These are phyloP conservation scores for Mortierella sp. DNA, from an alignment of 371 early-diverging fungal genomes.

Conservation along the genomic window DNA sequence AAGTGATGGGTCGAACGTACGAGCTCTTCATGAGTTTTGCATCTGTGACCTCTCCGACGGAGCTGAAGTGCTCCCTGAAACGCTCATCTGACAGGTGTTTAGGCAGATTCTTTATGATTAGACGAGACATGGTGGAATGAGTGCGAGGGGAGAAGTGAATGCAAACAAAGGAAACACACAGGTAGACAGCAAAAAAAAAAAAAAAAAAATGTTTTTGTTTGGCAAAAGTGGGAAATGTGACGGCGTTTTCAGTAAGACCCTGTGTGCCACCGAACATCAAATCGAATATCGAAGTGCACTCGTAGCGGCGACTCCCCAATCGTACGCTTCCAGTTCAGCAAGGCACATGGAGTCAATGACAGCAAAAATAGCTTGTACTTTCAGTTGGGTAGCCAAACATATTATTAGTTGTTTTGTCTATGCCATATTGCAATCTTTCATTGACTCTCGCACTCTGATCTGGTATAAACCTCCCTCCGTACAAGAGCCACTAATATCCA, in stretches of 20 bases:
- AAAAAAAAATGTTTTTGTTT: neutral
- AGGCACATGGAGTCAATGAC: no score
- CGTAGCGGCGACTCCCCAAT: no score
- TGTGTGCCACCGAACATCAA: no score
- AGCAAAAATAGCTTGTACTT: no score
- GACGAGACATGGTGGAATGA: slow-evolving; percentile 23
- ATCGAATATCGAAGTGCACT: no score
- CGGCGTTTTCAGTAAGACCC: neutral
- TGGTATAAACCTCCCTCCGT: no score
- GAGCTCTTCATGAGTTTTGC: slow-evolving; percentile 85
- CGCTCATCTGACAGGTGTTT: slow-evolving; percentile 86
- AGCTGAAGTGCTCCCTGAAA: slow-evolving; percentile 87
- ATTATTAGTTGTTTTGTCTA: no score
- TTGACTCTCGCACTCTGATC: no score
- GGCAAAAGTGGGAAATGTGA: neutral
- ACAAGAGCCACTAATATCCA: no score
- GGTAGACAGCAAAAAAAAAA: neutral
- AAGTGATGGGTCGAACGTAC: slow-evolving; percentile 58
- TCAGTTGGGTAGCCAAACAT: no score
- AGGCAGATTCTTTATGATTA: slow-evolving; percentile 85
- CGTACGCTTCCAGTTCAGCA: no score
- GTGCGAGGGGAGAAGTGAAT: neutral
- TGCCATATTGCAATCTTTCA: no score
- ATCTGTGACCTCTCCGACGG: slow-evolving; percentile 91
- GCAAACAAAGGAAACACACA: neutral